A percentile compares a stretch with the other conserved stretches of the same genome.
phyloP scores from a whole-genome alignment of 2,329 filamentous ascomycete genomes.

The Furcasterigmium furcatum region DNA sequence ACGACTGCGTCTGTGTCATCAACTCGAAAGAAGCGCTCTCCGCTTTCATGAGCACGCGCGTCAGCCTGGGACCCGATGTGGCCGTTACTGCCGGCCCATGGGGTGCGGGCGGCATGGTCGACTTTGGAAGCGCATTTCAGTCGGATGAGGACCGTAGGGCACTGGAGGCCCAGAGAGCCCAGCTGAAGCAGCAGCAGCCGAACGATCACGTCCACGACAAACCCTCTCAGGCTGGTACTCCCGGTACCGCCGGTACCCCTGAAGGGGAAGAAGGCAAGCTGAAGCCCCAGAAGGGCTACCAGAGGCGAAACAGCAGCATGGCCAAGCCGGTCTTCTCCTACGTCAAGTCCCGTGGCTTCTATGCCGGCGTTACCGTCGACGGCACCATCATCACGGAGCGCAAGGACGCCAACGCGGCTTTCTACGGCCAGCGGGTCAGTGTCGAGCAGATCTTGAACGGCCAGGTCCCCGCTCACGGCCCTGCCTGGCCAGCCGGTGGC shows the following conservation, averaged over 20 bases:
- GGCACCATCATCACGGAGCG: conserved; percentile 84
- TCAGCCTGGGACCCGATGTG: conserved; percentile 75
- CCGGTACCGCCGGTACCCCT: background rate
- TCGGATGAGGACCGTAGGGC: conserved; percentile 13
- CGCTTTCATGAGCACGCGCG: conserved; percentile 71
- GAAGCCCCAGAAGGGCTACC: conserved; percentile 33
- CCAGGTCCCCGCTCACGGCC: conserved; percentile 26
- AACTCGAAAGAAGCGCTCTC: conserved; percentile 74
- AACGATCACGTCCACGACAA: conserved; percentile 4
- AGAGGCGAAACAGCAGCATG: conserved; percentile 13
- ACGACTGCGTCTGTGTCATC: conserved; percentile 85
- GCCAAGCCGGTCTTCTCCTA: conserved; percentile 57
- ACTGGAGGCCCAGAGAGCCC: conserved; percentile 6
- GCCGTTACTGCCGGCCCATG: conserved; percentile 69
- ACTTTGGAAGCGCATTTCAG: conserved; percentile 29
- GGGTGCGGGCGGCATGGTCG: conserved; percentile 70
- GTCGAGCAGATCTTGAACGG: conserved; percentile 46
- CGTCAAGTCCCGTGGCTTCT: conserved; percentile 85
- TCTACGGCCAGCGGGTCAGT: conserved; percentile 65
- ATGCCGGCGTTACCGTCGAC: conserved; percentile 82
- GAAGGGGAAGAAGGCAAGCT: conserved; percentile 25
- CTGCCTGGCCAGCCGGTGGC: conserved; percentile 26
- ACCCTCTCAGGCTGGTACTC: background rate
- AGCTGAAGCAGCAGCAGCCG: conserved; percentile 5
- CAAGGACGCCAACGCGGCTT: conserved; percentile 82